Evolutionary conservation across 495 filamentous ascomycete species (phyloP), one percentile per base, ranked within the genome.

Genomic region (Trichocladium antarcticum): DNA sequence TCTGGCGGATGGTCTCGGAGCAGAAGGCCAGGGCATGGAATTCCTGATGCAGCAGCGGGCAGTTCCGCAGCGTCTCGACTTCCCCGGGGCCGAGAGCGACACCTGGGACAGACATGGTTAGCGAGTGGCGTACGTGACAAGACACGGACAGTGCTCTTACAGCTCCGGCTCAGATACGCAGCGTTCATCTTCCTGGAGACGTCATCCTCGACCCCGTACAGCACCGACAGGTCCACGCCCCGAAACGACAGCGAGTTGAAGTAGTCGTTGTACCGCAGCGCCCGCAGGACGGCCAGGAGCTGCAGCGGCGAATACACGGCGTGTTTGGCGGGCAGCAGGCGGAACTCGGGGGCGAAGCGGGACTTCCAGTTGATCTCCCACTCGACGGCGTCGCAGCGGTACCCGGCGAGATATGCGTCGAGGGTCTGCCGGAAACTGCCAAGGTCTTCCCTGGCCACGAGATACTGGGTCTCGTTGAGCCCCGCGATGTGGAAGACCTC

Each of bases 201-300:
- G 29, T 61, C 64, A 47, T 73, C 67, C 24, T 61, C 51, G 1
- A 51, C 46, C 11, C 59, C 59, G 34, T 60, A 60, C 14, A 73
- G 59, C 14, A 53, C 56, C 1, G 60, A 55, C 9, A 98, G 73
- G 50, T 75, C 79, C 40, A 94, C 76, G 22, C 82, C 79, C 12
- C 74, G 68, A 62, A 96, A 95, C 1, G 88, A 95, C 32, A 98
- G 76, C 1, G 86, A 83, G 43, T 74, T 74, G 63, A 96, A 96
- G 12, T 79, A 84, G 61, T 95, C 87, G 57, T 96, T 96, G 67
- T 94, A 98, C 31, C 92, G 78, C 41, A 98, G 68, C 6, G 92
- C 78, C 16, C 90, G 78, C 72, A 95, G 76, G 20, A 96, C 77
- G 2, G 92, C 88, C 34, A 98, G 70, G 20, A 96, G 63, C 63